Percentiles rank a stretch among this genome's conserved stretches.
These are phyloP conservation scores for Leishmania mexicana DNA, from an alignment of 208 protist genomes.

Conservation along the genomic window DNA sequence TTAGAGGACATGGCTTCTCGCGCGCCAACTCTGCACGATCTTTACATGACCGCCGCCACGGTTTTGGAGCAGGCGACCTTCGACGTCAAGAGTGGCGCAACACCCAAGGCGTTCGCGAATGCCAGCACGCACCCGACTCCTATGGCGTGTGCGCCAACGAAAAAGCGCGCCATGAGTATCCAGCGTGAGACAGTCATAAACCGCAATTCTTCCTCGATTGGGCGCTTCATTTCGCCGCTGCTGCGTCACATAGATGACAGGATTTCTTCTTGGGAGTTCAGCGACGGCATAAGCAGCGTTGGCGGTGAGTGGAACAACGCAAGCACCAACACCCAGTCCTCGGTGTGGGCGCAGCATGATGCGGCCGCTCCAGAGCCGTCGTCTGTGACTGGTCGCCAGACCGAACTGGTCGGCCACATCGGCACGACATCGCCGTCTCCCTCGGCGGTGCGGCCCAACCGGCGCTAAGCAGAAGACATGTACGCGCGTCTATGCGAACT, in stretches of 20 bases:
- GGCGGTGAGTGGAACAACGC: background rate
- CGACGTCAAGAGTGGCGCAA: constrained; percentile 28
- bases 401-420: constrained; percentile 18
- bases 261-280: constrained; percentile 23
- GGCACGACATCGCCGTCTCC: constrained; percentile 35
- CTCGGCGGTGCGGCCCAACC: constrained; percentile 27
- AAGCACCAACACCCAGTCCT: constrained; percentile 7
- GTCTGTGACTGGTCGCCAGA: constrained; percentile 23
- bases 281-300: background rate
- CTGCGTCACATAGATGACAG: constrained; percentile 46
- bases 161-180: constrained; percentile 51
- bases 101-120: constrained; percentile 36
- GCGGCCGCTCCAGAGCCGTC: background rate
- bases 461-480: background rate
- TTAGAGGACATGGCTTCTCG: constrained; percentile 41
- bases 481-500: constrained; percentile 9
- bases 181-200: constrained; percentile 36
- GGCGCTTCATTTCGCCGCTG: constrained; percentile 39
- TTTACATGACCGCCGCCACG: constrained; percentile 61
- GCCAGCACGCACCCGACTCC: constrained; percentile 31
- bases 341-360: constrained; percentile 6
- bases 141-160: constrained; percentile 26
- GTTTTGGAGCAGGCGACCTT: constrained; percentile 46
- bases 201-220: constrained; percentile 26
- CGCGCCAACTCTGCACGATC: constrained; percentile 37